Evolutionary conservation across 2,329 filamentous ascomycete species (phyloP).

Genomic region (Ceratocystis huliohia): DNA sequence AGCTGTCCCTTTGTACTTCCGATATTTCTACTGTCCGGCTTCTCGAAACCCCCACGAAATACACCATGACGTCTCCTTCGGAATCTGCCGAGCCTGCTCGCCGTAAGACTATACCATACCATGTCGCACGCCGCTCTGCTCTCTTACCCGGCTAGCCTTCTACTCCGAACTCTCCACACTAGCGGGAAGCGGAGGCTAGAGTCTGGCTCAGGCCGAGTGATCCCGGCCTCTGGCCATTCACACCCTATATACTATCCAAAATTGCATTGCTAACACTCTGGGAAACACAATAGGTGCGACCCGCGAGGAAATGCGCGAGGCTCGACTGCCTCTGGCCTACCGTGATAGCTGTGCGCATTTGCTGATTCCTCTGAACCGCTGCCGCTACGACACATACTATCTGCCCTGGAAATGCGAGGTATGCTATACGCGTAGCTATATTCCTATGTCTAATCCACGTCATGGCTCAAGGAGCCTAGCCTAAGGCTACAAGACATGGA

Average conservation of each 20-base stretch:
- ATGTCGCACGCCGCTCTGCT: background rate
- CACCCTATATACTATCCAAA: background rate
- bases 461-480: background rate
- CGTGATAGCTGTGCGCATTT: constrained; percentile 92
- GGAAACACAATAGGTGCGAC: constrained; percentile 47
- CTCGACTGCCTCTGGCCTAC: constrained; percentile 77
- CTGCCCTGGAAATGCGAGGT: constrained; percentile 97
- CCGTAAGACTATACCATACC: constrained; percentile 6
- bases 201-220: background rate
- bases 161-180: background rate
- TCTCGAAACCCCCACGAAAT: background rate
- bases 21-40: no score
- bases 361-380: constrained; percentile 88
- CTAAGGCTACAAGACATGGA: background rate
- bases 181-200: background rate
- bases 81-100: constrained; percentile 10
- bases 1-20: no score
- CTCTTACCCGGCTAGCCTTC: background rate
- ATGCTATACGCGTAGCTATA: constrained; percentile 29
- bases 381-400: constrained; percentile 84
- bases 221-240: background rate
- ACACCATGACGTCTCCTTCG: constrained; percentile 8
- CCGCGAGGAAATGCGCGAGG: constrained; percentile 86
- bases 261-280: background rate
- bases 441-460: background rate